These are phyloP conservation scores for Inga oerstediana DNA, from an alignment of 306 rosid species.

Conservation along the genomic window DNA sequence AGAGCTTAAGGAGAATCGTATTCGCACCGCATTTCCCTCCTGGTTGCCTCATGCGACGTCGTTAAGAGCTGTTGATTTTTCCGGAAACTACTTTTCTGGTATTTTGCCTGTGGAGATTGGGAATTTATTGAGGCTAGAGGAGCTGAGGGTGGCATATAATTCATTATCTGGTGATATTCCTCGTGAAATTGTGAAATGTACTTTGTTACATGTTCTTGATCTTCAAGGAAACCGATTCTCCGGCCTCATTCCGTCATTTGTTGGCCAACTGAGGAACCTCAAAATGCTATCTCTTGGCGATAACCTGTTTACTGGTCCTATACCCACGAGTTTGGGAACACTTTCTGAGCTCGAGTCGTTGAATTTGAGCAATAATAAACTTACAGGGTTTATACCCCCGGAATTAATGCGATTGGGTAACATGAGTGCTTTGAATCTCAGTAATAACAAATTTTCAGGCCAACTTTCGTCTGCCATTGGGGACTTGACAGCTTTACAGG, in stretches of 20 bases:
- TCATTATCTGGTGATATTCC: constrained; percentile 63
- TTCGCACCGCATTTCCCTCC: constrained; percentile 52
- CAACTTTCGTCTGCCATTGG: constrained; percentile 47
- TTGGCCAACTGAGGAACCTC: constrained; percentile 47
- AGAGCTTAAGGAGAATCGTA: constrained; percentile 57
- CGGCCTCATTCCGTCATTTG: constrained; percentile 57
- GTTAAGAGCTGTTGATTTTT: constrained; percentile 57
- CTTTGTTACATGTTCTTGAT: constrained; percentile 59
- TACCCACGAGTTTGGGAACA: constrained; percentile 55
- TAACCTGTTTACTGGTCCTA: constrained; percentile 55
- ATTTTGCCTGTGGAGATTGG: constrained; percentile 53
- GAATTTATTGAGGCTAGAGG: constrained; percentile 51
- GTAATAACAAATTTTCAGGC: constrained; percentile 67
- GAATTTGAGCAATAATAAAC: constrained; percentile 61
- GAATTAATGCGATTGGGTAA: constrained; percentile 60
- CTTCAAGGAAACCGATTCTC: constrained; percentile 57
- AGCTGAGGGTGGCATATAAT: constrained; percentile 52
- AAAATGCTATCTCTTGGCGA: constrained; percentile 57
- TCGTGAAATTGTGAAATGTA: constrained; percentile 54
- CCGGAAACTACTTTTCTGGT: constrained; percentile 70
- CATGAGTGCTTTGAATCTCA: constrained; percentile 64
- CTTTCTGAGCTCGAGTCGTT: constrained; percentile 56
- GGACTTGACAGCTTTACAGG: constrained; percentile 53
- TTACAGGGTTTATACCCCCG: constrained; percentile 56
- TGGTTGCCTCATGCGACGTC: constrained; percentile 63